These are phyloP conservation scores for Colletotrichum australisinense DNA, from an alignment of 2,329 filamentous ascomycete genomes.

Conservation along the genomic window DNA sequence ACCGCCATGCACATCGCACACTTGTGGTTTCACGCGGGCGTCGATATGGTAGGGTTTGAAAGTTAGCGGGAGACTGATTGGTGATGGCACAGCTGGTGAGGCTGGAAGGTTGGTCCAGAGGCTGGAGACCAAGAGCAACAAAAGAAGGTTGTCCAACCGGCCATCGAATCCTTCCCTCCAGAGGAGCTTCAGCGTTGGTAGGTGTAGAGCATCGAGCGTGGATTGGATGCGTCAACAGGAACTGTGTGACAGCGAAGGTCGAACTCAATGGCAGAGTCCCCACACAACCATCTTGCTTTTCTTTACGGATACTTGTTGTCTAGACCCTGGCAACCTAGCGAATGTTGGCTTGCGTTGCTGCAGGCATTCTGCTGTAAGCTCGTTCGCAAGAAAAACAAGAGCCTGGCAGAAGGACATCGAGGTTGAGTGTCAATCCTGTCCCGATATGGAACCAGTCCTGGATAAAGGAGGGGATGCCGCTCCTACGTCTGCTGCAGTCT, in stretches of 20 bases:
- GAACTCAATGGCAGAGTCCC: slow-evolving; percentile 24
- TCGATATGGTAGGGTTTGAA: not conserved
- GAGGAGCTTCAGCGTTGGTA: slow-evolving; percentile 7
- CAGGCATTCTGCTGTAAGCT: slow-evolving; percentile 22
- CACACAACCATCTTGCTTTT: slow-evolving; percentile 22
- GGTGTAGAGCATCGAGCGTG: slow-evolving; percentile 28
- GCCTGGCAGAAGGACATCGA: slow-evolving; percentile 4
- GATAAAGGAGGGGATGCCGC: not conserved
- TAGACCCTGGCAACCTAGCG: slow-evolving; percentile 9
- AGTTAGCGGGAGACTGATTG: not conserved
- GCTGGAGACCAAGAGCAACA: slow-evolving; percentile 31
- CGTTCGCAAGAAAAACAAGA: not conserved
- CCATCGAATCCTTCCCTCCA: slow-evolving; percentile 15
- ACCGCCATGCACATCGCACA: slow-evolving; percentile 9
- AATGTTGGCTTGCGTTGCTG: slow-evolving; percentile 14
- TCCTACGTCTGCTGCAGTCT: not conserved
- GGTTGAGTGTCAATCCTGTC: slow-evolving; percentile 20
- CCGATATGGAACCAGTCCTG: not conserved
- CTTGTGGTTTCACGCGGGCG: slow-evolving; percentile 27
- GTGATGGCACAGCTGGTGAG: slow-evolving; percentile 5
- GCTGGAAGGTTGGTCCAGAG: slow-evolving; percentile 24
- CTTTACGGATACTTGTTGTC: not conserved
- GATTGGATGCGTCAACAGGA: slow-evolving; percentile 22
- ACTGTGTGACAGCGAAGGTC: slow-evolving; percentile 10
- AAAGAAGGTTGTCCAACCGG: slow-evolving; percentile 29